Conservation (phyloP, 331 rosid genomes). For the Cydonia oblonga region DNA sequence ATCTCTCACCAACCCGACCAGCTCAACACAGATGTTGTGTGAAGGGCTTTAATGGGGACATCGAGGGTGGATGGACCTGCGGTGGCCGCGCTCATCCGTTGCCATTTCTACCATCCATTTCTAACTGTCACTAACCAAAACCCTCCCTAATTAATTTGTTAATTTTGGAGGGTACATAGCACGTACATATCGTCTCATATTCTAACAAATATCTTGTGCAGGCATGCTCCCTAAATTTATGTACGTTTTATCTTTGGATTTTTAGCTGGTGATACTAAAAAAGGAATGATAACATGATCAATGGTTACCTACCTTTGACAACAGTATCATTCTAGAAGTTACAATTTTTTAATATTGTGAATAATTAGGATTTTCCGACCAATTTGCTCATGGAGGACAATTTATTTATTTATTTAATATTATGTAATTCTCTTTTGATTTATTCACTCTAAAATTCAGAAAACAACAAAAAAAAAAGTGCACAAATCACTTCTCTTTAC, state of each 20-base stretch:
- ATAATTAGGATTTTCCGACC: neutral
- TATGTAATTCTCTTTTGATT: too few species aligned
- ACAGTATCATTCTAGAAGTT: neutral
- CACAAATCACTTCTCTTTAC: neutral
- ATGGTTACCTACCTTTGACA: neutral
- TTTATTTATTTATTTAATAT: too few species aligned
- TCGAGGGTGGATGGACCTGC: neutral
- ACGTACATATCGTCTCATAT: neutral
- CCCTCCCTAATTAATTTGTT: neutral
- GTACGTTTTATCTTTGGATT: neutral
- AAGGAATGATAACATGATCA: neutral
- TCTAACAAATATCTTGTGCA: neutral
- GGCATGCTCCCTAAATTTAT: neutral
- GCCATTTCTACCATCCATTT: conserved; percentile 43
- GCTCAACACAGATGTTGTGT: conserved; percentile 2
- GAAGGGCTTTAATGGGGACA: conserved; percentile 29
- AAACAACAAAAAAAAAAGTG: too few species aligned
- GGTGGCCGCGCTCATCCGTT: neutral
- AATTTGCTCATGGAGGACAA: neutral
- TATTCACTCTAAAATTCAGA: too few species aligned
- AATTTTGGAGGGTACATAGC: neutral
- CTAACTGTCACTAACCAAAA: conserved; percentile 28
- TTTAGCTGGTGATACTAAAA: neutral
- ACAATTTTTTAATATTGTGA: neutral
- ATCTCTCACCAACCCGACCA: conserved; percentile 31